Percentiles rank a stretch among this genome's conserved stretches.
Conservation (phyloP, 345 rosid species). For the Ceriops decandra region DNA sequence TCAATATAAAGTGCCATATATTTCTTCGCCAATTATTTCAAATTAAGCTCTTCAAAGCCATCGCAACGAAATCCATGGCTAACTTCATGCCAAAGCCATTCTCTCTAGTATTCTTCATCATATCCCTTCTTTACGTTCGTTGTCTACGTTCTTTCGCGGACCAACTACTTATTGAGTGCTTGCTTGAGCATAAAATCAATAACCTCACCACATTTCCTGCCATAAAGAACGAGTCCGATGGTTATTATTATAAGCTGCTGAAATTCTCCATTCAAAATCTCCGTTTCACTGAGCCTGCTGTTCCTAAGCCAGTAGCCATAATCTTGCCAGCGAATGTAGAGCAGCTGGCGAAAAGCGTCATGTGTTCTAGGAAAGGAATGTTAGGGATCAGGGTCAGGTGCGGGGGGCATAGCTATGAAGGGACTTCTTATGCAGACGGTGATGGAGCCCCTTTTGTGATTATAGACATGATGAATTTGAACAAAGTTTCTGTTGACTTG, state of each 20-base stretch:
- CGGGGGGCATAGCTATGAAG: constrained; percentile 32
- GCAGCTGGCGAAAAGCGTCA: constrained; percentile 5
- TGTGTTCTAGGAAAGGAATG: constrained; percentile 15
- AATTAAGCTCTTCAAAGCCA: not conserved
- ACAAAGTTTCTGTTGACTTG: constrained; percentile 14
- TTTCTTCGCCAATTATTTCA: not conserved
- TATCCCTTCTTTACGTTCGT: not conserved
- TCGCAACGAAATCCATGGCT: not conserved
- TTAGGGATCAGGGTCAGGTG: constrained; percentile 20
- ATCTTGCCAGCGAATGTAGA: constrained; percentile 15
- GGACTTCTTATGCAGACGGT: constrained; percentile 9
- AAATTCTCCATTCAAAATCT: constrained; percentile 35
- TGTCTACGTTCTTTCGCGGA: constrained; percentile 7
- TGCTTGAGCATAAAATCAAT: constrained; percentile 24
- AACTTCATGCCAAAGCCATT: constrained; percentile 1
- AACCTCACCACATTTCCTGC: constrained; percentile 45
- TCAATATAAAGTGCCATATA: not conserved
- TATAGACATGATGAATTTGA: constrained; percentile 28
- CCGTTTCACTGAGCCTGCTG: constrained; percentile 9
- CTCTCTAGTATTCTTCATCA: not conserved
- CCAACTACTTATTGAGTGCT: constrained; percentile 35
- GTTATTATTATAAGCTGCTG: constrained; percentile 36
- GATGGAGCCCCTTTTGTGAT: constrained; percentile 13
- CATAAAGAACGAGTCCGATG: constrained; percentile 12
- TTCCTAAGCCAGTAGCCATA: constrained; percentile 22